Conservation (phyloP, 176 grass and related monocot species). For the Raddia guianensis region DNA sequence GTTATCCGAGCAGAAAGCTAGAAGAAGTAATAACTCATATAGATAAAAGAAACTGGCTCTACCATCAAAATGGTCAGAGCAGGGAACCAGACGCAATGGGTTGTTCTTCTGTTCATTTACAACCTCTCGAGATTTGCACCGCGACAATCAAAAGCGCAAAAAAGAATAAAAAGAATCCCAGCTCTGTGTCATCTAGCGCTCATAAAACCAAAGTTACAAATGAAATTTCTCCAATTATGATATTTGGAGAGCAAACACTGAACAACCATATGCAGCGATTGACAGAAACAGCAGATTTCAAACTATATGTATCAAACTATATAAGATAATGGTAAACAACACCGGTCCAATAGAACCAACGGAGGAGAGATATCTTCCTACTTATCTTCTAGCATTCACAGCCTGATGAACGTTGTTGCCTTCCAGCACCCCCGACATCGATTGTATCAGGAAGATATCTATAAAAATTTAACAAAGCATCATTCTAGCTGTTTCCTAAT, state of each 20-base stretch:
- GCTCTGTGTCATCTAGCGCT: slow-evolving; percentile 39
- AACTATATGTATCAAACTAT: slow-evolving; percentile 33
- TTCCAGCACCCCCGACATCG: slow-evolving; percentile 66
- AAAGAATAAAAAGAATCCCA: slow-evolving; percentile 4
- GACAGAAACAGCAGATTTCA: slow-evolving; percentile 43
- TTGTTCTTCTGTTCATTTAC: background rate
- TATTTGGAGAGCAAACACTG: background rate
- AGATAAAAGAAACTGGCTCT: background rate
- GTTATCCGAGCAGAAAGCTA: background rate
- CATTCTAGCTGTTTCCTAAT: background rate
- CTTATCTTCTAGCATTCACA: slow-evolving; percentile 83
- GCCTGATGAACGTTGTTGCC: slow-evolving; percentile 67
- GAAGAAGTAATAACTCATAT: background rate
- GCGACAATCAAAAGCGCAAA: slow-evolving; percentile 4
- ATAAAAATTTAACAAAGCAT: slow-evolving; percentile 1
- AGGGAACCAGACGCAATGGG: background rate
- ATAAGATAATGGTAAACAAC: background rate
- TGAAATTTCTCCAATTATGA: slow-evolving; percentile 9
- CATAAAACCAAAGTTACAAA: slow-evolving; percentile 32
- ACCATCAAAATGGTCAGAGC: background rate
- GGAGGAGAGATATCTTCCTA: background rate
- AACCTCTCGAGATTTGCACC: background rate
- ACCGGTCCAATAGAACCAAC: slow-evolving; percentile 8
- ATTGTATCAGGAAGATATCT: slow-evolving; percentile 89
- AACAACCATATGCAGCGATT: slow-evolving; percentile 30